Percentiles rank a stretch among this genome's conserved stretches.
phyloP scores from a whole-genome alignment of 140 eudicot species.

The Stevia rebaudiana region DNA sequence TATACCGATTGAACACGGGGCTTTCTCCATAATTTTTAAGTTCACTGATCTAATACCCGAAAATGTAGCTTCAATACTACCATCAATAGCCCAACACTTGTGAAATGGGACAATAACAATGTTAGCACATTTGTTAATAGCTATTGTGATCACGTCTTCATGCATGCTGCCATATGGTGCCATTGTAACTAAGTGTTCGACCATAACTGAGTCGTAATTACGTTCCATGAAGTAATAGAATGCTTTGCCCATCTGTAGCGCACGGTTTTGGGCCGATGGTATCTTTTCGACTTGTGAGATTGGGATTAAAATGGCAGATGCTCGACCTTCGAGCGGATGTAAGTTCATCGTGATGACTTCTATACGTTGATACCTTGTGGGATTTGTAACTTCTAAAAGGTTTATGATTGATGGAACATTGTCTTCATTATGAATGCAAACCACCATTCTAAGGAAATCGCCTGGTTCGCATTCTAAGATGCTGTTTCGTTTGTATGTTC shows the following conservation, averaged over 20 bases:
- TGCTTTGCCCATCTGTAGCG: conserved; percentile 25
- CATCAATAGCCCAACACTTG: conserved; percentile 48
- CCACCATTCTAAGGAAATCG: conserved; percentile 38
- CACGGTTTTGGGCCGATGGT: conserved; percentile 17
- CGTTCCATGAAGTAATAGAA: conserved; percentile 28
- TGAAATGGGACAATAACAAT: conserved; percentile 58
- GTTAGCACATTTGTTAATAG: conserved; percentile 42
- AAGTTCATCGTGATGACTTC: conserved; percentile 38
- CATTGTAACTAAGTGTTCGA: conserved; percentile 43
- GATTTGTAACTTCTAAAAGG: conserved; percentile 45
- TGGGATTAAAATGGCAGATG: conserved; percentile 38
- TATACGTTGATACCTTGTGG: conserved; percentile 23
- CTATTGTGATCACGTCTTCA: conserved; percentile 44
- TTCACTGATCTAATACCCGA: conserved; percentile 42
- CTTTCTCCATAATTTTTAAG: conserved; percentile 39
- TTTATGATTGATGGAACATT: conserved; percentile 35
- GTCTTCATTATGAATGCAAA: conserved; percentile 55
- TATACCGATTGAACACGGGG: conserved; percentile 56
- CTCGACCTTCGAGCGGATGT: conserved; percentile 45
- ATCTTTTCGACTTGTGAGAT: conserved; percentile 15
- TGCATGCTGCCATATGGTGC: conserved; percentile 60
- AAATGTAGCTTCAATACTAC: conserved; percentile 30
- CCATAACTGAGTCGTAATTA: conserved; percentile 15
- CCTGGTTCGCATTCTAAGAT: conserved; percentile 32
- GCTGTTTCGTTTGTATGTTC: conserved; percentile 22